These are phyloP conservation scores for Parmelia sp. DNA, from an alignment of 495 filamentous ascomycete species.

Conservation along the genomic window DNA sequence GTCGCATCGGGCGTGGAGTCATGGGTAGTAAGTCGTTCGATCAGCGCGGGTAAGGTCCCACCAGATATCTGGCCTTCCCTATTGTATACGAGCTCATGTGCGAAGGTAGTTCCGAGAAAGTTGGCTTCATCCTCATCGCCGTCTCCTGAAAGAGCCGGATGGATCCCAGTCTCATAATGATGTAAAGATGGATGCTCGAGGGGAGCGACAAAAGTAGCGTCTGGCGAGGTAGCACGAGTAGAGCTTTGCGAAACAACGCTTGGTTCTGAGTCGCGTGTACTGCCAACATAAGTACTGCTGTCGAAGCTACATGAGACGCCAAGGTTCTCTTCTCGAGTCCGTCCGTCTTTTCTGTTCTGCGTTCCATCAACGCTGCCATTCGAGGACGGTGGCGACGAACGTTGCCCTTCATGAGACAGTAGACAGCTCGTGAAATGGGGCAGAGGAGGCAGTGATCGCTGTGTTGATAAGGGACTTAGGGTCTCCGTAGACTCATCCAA, in stretches of 20 bases:
- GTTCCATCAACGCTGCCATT: neutral
- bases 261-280: constrained; percentile 70
- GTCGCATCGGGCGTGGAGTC: constrained; percentile 87
- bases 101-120: constrained; percentile 75
- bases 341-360: neutral
- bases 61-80: constrained; percentile 94
- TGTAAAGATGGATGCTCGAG: constrained; percentile 31
- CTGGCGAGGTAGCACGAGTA: constrained; percentile 85
- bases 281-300: constrained; percentile 69
- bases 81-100: constrained; percentile 84
- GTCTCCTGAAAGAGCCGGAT: constrained; percentile 58
- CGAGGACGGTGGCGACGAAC: constrained; percentile 8
- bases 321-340: constrained; percentile 37
- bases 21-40: constrained; percentile 89
- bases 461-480: constrained; percentile 18
- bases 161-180: constrained; percentile 49
- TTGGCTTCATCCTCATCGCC: constrained; percentile 69
- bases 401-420: constrained; percentile 25
- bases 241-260: constrained; percentile 58
- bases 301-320: constrained; percentile 52
- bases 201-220: constrained; percentile 36
- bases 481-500: neutral
- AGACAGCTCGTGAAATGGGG: constrained; percentile 27
- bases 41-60: constrained; percentile 81
- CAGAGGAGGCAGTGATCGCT: constrained; percentile 30